Conservation (phyloP, 75 land plant genomes). For the Ceratopteris richardii region DNA sequence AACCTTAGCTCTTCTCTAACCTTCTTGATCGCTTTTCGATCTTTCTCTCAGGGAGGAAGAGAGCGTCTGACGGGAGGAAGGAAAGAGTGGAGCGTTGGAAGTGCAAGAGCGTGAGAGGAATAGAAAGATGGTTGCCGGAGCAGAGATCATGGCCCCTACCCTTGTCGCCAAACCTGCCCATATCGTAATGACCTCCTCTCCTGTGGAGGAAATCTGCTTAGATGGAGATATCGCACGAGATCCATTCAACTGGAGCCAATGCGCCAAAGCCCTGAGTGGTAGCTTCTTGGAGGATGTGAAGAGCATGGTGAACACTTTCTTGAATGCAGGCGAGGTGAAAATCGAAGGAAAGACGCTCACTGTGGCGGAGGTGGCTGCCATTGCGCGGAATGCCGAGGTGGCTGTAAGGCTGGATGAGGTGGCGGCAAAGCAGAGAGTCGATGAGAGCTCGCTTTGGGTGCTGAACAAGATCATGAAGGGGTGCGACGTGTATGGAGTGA, state of each 20-base stretch:
- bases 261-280: constrained; percentile 37
- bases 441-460: constrained; percentile 43
- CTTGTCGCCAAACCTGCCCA: no score
- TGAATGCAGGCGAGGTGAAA: constrained; percentile 15
- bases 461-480: constrained; percentile 34
- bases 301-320: constrained; percentile 44
- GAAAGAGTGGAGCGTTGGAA: no score
- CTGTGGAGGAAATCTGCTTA: no score
- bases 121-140: no score
- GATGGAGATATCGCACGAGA: no score
- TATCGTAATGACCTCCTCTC: no score
- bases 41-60: no score
- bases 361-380: constrained; percentile 48
- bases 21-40: no score
- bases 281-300: constrained; percentile 59
- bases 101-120: no score
- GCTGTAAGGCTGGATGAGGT: constrained; percentile 38
- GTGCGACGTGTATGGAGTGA: constrained; percentile 44
- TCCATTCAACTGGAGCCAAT: constrained; percentile 43
- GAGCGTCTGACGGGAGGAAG: no score
- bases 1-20: no score
- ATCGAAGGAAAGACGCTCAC: constrained; percentile 46
- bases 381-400: constrained; percentile 23
- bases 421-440: constrained; percentile 37
- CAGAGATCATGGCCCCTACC: no score